Base-by-base conservation (phyloP, 441 rosid genomes). In the Mallotus japonicus region DNA sequence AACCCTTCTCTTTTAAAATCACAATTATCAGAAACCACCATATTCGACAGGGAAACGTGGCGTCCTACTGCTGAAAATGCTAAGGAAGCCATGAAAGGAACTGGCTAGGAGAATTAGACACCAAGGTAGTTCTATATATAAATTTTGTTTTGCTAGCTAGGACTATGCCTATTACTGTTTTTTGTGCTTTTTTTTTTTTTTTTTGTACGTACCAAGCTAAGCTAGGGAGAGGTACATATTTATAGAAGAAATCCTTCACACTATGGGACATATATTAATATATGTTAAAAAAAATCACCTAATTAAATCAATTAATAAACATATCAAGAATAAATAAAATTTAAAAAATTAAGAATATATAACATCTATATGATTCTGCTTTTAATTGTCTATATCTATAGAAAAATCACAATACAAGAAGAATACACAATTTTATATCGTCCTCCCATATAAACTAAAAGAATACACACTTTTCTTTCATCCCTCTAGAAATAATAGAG, bases 61-160 rank as follows among this genome's bases (percentile, higher is more conserved):
- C 57, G 34, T 13, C 32, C 44, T 0, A 15, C 11, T 32, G 68
- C 60, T 0, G 87, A 75, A 65, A 80, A 81, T 46, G 77, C 11
- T 28, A 79, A 40, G 71, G 86, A 83, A 77, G 87, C 86, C 92
- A 88, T 88, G 54, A 20, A 22, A 70, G 13, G 16, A 19, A 40
- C 8, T 49, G 5, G 22, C 11, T 49, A 10, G 22, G 24, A 12
- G 42, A 67, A n/a, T 37, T 3, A 15, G 56, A 53, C 16, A 53
- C 56, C n/a, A 13, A 10, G 28, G 19, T 10, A 24, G 8, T 54
- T 54, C 20, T 17, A 17, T 24, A 24, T 24, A 24, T 17, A 54
- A 17, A 20, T 16, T 54, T 16, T 54, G 20, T 22, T 14, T 3
- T 14, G 10, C 17, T 40, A 42, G 40, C 40, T 34, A 34, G 3